Percentiles rank a stretch among this genome's conserved stretches.
Conservation (phyloP, 768 basidiomycete genomes). For the Suillus placidus region DNA sequence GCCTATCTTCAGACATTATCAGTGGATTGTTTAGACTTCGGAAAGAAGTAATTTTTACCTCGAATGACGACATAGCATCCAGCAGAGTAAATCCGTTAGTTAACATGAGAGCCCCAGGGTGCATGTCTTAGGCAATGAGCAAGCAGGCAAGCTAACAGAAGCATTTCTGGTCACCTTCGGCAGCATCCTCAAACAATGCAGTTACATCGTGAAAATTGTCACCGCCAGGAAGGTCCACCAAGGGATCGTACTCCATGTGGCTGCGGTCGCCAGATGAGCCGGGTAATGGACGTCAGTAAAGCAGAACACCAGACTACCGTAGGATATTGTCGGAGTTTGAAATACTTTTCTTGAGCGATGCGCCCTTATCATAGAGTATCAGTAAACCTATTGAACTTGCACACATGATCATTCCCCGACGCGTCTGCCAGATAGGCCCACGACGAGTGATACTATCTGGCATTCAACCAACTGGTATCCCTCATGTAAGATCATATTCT, state of each 20-base stretch:
- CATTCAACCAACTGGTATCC: constrained; percentile 91
- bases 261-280: constrained; percentile 12
- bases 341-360: no score
- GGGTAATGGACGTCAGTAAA: constrained; percentile 4
- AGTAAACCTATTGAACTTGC: neutral
- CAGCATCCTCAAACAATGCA: constrained; percentile 58
- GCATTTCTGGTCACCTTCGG: constrained; percentile 48
- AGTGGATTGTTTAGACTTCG: neutral
- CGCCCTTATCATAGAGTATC: no score
- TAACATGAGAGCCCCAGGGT: constrained; percentile 61
- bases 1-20: constrained; percentile 61
- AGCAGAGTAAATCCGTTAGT: constrained; percentile 72
- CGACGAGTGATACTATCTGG: constrained; percentile 75
- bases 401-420: constrained; percentile 20
- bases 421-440: constrained; percentile 14
- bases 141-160: neutral
- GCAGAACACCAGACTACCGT: neutral
- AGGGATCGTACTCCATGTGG: constrained; percentile 22
- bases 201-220: constrained; percentile 68
- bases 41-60: constrained; percentile 49
- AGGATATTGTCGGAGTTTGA: constrained; percentile 32
- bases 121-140: constrained; percentile 53
- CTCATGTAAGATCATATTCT: constrained; percentile 63
- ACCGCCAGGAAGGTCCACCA: constrained; percentile 50
- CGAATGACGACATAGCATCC: constrained; percentile 94